phyloP scores from a whole-genome alignment of 805 yeast species.

The Phaffomyces opuntiae region DNA sequence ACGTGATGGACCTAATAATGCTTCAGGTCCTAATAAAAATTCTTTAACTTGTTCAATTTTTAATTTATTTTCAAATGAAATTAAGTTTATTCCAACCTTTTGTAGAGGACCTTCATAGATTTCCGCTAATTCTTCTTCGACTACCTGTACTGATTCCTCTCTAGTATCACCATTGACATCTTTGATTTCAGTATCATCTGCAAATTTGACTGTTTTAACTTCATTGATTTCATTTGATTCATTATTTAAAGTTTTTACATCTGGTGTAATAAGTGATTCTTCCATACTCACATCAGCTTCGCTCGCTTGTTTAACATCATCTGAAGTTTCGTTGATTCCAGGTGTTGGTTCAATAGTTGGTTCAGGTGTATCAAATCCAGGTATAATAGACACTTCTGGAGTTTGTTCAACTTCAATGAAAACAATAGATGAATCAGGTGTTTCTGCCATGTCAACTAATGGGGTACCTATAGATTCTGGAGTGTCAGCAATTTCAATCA shows the following conservation, averaged over 20 bases:
- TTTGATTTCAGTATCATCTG: slow-evolving; percentile 8
- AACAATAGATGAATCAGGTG: background rate
- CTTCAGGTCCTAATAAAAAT: slow-evolving; percentile 56
- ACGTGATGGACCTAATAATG: slow-evolving; percentile 43
- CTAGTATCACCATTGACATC: slow-evolving; percentile 1
- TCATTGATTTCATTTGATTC: slow-evolving; percentile 3
- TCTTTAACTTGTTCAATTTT: slow-evolving; percentile 24
- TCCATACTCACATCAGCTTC: background rate
- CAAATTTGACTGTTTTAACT: slow-evolving; percentile 16
- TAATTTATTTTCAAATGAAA: slow-evolving; percentile 41
- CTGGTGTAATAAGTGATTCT: too few relatives aligned
- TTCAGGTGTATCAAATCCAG: background rate
- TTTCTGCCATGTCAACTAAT: background rate
- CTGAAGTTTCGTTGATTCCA: background rate
- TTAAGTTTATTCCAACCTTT: slow-evolving; percentile 45
- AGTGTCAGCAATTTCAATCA: too few relatives aligned
- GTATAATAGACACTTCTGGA: background rate
- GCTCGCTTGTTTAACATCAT: background rate
- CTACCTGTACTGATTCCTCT: slow-evolving; percentile 4
- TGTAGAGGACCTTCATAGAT: slow-evolving; percentile 65
- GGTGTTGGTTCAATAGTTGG: background rate
- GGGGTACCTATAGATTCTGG: background rate
- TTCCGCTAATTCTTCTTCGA: slow-evolving; percentile 13
- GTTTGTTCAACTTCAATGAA: background rate
- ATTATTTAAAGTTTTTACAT: background rate